Percentiles rank a stretch among this genome's conserved stretches.
Evolutionary conservation across 805 yeast genomes (phyloP).

Genomic region (Saccharomyces eubayanus): DNA sequence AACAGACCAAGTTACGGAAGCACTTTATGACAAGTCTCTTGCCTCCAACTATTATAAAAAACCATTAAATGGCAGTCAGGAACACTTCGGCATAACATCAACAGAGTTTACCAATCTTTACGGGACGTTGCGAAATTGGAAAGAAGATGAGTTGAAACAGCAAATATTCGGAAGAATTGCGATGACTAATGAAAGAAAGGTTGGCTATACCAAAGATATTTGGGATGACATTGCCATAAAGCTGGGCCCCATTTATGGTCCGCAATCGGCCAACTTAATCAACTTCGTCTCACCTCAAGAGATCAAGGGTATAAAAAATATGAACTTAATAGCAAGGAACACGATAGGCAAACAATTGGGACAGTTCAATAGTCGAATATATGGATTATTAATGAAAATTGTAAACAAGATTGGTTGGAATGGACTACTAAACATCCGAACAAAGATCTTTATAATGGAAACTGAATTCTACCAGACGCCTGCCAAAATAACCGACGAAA

Average conservation of each 20-base stretch:
- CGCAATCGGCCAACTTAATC: slow-evolving; percentile 23
- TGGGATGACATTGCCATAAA: slow-evolving; percentile 22
- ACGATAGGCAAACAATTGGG: slow-evolving; percentile 22
- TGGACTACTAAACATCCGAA: slow-evolving; percentile 53
- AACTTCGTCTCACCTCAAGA: slow-evolving; percentile 27
- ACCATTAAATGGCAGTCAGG: slow-evolving; percentile 15
- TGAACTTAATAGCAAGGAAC: slow-evolving; percentile 23
- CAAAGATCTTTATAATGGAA: slow-evolving; percentile 74
- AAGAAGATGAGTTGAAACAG: slow-evolving; percentile 20
- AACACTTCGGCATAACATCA: slow-evolving; percentile 14
- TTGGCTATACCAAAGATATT: slow-evolving; percentile 18
- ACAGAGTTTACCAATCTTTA: slow-evolving; percentile 20
- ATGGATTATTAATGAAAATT: slow-evolving; percentile 61
- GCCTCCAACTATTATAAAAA: slow-evolving; percentile 18
- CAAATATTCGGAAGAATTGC: slow-evolving; percentile 26
- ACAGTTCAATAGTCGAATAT: slow-evolving; percentile 38
- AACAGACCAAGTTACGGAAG: slow-evolving; percentile 18
- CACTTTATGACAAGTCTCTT: slow-evolving; percentile 9
- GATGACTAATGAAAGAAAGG: slow-evolving; percentile 22
- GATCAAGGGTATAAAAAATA: slow-evolving; percentile 21
- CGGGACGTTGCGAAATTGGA: slow-evolving; percentile 16
- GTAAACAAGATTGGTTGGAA: slow-evolving; percentile 78
- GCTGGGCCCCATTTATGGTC: slow-evolving; percentile 29
- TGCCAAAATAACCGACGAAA: not conserved
- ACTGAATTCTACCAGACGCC: slow-evolving; percentile 40